Conservation (phyloP, 225 moss, liverwort and hornwort species). For the Physcomitrellopsis africana region DNA sequence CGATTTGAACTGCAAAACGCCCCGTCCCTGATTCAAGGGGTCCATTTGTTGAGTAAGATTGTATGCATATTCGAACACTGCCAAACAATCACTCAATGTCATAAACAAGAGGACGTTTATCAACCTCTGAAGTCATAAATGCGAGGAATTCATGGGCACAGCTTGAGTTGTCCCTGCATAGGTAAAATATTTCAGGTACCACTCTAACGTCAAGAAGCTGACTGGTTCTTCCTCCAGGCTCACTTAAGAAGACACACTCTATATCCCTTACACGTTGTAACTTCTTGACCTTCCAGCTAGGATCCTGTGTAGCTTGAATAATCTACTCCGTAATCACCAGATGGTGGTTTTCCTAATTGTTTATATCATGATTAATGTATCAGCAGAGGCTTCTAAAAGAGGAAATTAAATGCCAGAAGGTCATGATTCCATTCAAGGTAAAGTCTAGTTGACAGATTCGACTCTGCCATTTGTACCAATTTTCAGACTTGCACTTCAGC, state of each 20-base stretch:
- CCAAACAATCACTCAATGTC: constrained; percentile 17
- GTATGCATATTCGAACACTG: constrained; percentile 69
- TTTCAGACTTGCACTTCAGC: not conserved
- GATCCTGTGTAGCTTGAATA: not conserved
- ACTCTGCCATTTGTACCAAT: not conserved
- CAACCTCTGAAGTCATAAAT: constrained; percentile 3
- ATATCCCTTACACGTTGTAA: not conserved
- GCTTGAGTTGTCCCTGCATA: not conserved
- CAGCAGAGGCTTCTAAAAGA: not conserved
- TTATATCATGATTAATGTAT: not conserved
- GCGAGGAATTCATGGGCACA: not conserved
- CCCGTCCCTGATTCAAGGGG: constrained; percentile 56
- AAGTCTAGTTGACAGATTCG: not conserved
- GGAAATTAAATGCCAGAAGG: not conserved
- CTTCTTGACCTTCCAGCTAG: not conserved
- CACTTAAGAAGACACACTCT: not conserved
- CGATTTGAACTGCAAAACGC: constrained; percentile 66
- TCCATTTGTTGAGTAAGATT: constrained; percentile 58
- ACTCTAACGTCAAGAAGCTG: not conserved
- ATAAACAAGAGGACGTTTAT: not conserved
- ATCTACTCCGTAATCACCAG: not conserved
- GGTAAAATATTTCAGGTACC: not conserved
- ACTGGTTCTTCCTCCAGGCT: not conserved
- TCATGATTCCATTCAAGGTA: not conserved
- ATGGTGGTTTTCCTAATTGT: not conserved